These are phyloP conservation scores for Massariosphaeria phaeospora DNA, from an alignment of 495 filamentous ascomycete species.

Conservation along the genomic window DNA sequence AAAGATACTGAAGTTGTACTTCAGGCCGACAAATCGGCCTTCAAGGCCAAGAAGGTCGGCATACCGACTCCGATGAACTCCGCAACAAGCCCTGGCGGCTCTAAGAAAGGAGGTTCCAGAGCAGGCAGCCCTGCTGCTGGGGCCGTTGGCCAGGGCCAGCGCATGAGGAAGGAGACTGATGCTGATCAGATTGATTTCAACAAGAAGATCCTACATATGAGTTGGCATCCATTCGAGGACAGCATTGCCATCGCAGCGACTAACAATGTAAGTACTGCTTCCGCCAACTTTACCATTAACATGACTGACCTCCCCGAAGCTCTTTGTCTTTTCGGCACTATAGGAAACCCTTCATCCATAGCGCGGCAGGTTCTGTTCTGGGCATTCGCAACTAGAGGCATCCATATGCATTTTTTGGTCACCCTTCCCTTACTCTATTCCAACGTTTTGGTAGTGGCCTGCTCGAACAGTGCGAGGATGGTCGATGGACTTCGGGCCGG, in stretches of 20 bases:
- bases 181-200: conserved; percentile 99
- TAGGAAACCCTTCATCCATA: conserved; percentile 43
- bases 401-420: conserved; percentile 10
- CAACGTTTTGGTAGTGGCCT: conserved; percentile 13
- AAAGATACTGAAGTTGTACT: conserved; percentile 96
- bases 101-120: conserved; percentile 72
- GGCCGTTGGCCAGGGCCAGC: conserved; percentile 68
- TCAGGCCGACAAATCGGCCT: conserved; percentile 96
- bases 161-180: conserved; percentile 98
- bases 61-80: conserved; percentile 95
- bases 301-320: conserved; percentile 45
- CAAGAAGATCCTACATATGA: conserved; percentile 99
- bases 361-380: conserved; percentile 13
- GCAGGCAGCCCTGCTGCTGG: conserved; percentile 84
- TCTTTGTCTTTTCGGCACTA: conserved; percentile 98
- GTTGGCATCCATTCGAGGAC: conserved; percentile 99
- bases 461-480: conserved; percentile 18
- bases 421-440: conserved; percentile 12
- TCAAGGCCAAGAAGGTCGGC: conserved; percentile 99
- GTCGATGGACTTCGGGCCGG: conserved; percentile 21
- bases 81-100: conserved; percentile 61
- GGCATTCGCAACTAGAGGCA: conserved; percentile 29
- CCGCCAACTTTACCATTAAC: conserved; percentile 29
- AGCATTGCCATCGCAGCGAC: conserved; percentile 99
- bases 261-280: conserved; percentile 88